Evolutionary conservation across 805 yeast species (phyloP).

Genomic region (Teunomyces stri): DNA sequence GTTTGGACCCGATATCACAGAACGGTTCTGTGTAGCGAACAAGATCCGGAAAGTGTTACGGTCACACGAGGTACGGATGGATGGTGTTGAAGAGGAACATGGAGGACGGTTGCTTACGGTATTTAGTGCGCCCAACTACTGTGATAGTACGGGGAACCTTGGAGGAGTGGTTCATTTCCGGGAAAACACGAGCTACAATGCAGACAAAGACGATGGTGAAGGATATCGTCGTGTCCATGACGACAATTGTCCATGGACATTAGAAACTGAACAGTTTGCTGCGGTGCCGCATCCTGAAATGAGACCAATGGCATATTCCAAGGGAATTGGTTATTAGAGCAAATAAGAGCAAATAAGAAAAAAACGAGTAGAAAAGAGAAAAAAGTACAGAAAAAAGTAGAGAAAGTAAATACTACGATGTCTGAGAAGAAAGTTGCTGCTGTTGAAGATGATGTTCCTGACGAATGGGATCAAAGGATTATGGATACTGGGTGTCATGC

Average conservation of each 20-base stretch:
- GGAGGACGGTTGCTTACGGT: slow-evolving; percentile 84
- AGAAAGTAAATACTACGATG: no score
- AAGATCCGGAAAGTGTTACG: slow-evolving; percentile 77
- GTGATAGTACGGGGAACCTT: slow-evolving; percentile 86
- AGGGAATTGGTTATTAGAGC: slow-evolving; percentile 16
- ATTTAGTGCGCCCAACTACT: slow-evolving; percentile 97
- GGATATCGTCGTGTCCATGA: slow-evolving; percentile 38
- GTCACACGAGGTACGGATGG: slow-evolving; percentile 94
- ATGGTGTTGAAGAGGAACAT: slow-evolving; percentile 87
- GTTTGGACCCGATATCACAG: slow-evolving; percentile 95
- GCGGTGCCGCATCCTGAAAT: slow-evolving; percentile 90
- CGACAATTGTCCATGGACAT: slow-evolving; percentile 41
- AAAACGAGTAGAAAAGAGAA: not conserved
- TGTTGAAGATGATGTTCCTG: slow-evolving; percentile 37
- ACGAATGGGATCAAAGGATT: slow-evolving; percentile 48
- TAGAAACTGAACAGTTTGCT: slow-evolving; percentile 59
- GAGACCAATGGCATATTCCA: slow-evolving; percentile 88
- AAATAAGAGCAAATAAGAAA: not conserved
- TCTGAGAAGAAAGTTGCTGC: no score
- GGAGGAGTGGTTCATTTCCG: slow-evolving; percentile 85
- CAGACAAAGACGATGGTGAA: slow-evolving; percentile 43
- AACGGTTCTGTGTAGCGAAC: slow-evolving; percentile 68
- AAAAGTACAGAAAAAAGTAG: not conserved
- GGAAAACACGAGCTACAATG: slow-evolving; percentile 43
- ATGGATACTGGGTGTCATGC: slow-evolving; percentile 43